Evolutionary conservation across 2,329 filamentous ascomycete species (phyloP), one percentile per base, ranked within the genome.

Genomic region (Curvularia hawaiiensis): DNA sequence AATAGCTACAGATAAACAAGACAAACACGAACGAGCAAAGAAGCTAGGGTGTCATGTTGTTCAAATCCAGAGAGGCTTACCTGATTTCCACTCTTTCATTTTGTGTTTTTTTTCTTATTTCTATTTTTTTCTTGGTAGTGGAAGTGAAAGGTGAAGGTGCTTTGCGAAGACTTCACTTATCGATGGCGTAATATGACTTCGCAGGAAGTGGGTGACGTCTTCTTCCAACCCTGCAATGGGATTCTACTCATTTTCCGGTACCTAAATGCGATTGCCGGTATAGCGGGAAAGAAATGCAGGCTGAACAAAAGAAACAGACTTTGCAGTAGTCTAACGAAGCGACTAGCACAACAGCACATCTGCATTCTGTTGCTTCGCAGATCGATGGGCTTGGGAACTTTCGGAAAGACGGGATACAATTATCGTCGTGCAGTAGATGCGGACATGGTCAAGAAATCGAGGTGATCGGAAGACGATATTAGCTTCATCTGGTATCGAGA

Each of bases 221-320:
- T 28, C 14, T 26, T 44, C 24, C 3, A 24, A 16, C 22, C 24
- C n/a, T 44, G 22, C 20, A 26, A 24, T 7, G 16, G 24, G 22
- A 3, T 8, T 28, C 24, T 16, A 16, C 41, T 16, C 41, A 28
- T 9, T 44, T n/a, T 9, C 41, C 16, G 41, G 68, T n/a, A 58
- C 35, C 16, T 18, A 9, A 16, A 9, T 5, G 5, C n/a, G 35
- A 9, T 44, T 44, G 14, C 41, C 24, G 41, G 69, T 20, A 60
- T 61, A 38, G 68, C 64, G 52, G 70, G 59, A 24, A 70, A 62
- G 6, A 69, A 49, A 33, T 72, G 41, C 41, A 44, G 8, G 41
- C 22, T 28, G 3, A 8, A 16, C 5, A 44, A 44, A 44, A 38
- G 35, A 38, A 38, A 28, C 24, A 18, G 9, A 16, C 7, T 26